These are phyloP conservation scores for Dendrocalamus sinicus DNA, from an alignment of 176 grass and related monocot genomes.

Conservation along the genomic window DNA sequence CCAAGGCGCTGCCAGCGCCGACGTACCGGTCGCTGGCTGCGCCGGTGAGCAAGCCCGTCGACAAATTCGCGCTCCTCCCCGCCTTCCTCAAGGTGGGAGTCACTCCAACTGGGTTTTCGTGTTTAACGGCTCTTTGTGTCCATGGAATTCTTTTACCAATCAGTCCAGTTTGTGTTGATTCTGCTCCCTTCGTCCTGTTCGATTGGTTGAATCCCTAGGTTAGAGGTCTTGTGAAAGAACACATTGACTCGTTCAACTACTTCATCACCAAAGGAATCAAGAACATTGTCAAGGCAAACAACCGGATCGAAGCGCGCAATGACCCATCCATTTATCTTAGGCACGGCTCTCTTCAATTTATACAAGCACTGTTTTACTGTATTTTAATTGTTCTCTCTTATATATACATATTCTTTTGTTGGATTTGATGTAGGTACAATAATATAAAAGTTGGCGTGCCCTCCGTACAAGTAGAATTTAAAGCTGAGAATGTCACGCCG, in stretches of 20 bases:
- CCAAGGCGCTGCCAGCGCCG: constrained; percentile 2
- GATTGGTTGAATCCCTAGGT: constrained; percentile 47
- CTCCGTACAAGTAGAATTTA: constrained; percentile 41
- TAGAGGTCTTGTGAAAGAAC: constrained; percentile 86
- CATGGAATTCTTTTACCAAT: background rate
- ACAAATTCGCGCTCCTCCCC: constrained; percentile 82
- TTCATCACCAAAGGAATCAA: constrained; percentile 75
- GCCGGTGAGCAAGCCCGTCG: constrained; percentile 62
- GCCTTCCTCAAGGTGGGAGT: constrained; percentile 73
- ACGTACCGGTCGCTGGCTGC: constrained; percentile 54
- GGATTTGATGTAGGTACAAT: constrained; percentile 55
- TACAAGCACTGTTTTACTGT: background rate
- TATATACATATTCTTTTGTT: constrained; percentile 10
- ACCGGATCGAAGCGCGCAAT: constrained; percentile 51
- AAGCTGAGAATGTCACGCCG: constrained; percentile 49
- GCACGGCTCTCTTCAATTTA: constrained; percentile 23
- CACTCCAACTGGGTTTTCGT: background rate
- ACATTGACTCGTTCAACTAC: constrained; percentile 91
- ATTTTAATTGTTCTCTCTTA: background rate
- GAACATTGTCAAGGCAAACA: constrained; percentile 77
- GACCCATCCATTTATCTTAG: constrained; percentile 71
- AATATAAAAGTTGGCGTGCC: constrained; percentile 58
- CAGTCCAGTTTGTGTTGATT: background rate
- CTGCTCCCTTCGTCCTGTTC: background rate
- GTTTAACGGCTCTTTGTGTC: background rate